Percentiles rank a stretch among this genome's conserved stretches.
Conservation (phyloP, 495 filamentous ascomycete species). For the Penicillium lagena region DNA sequence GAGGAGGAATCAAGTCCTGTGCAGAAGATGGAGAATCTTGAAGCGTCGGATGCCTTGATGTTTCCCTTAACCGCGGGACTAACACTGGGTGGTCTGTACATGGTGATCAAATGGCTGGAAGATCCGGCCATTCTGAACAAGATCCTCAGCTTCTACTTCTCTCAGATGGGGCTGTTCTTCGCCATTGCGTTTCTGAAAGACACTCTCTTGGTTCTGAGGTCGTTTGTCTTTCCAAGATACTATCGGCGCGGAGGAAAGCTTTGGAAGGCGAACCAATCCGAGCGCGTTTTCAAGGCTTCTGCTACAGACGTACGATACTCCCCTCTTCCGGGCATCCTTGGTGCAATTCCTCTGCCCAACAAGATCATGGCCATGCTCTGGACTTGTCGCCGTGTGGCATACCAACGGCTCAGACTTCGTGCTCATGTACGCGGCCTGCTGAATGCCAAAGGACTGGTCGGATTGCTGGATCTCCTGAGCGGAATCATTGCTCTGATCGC, state of each 20-base stretch:
- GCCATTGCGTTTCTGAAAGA: constrained; percentile 66
- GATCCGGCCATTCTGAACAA: constrained; percentile 78
- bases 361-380: constrained; percentile 33
- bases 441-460: constrained; percentile 38
- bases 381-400: constrained; percentile 37
- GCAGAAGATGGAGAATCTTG: constrained; percentile 67
- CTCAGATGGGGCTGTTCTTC: constrained; percentile 67
- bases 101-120: constrained; percentile 83
- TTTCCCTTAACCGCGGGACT: constrained; percentile 76
- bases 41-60: constrained; percentile 75
- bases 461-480: constrained; percentile 53
- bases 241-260: constrained; percentile 27
- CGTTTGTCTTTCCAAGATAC: constrained; percentile 65
- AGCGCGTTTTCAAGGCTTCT: constrained; percentile 20
- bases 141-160: constrained; percentile 81
- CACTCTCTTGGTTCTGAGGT: constrained; percentile 51
- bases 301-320: constrained; percentile 21
- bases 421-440: constrained; percentile 37
- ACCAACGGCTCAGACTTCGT: constrained; percentile 42
- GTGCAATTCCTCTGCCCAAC: constrained; percentile 34
- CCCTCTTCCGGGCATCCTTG: constrained; percentile 48
- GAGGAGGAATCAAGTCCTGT: constrained; percentile 38
- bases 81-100: constrained; percentile 72
- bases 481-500: constrained; percentile 49
- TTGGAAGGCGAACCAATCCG: constrained; percentile 31